phyloP scores from a whole-genome alignment of 257 asterid genomes.

The Petunia secreta region DNA sequence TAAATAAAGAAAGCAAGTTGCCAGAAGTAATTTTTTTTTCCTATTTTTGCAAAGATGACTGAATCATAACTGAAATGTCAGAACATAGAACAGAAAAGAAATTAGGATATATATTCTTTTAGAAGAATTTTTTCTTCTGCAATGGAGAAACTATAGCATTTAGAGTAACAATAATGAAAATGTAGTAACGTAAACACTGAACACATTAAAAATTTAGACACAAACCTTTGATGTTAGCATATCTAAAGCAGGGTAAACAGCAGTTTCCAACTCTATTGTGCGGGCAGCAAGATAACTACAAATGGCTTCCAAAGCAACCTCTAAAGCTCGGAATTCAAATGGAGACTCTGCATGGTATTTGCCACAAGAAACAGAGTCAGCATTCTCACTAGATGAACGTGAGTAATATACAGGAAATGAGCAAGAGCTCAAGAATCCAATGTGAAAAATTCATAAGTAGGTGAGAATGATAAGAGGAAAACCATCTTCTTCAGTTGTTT shows the following conservation, averaged over 20 bases:
- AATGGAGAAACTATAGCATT: conserved; percentile 8
- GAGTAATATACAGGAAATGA: conserved; percentile 8
- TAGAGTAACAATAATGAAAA: neutral
- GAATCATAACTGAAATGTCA: no score
- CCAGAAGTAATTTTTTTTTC: neutral
- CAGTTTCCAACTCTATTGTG: conserved; percentile 79
- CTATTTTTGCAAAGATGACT: no score
- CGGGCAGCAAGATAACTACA: conserved; percentile 89
- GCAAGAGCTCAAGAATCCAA: neutral
- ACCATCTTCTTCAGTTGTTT: conserved; percentile 87
- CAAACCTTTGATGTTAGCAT: conserved; percentile 89
- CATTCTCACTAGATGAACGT: neutral
- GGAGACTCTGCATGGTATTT: conserved; percentile 66
- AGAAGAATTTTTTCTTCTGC: no score
- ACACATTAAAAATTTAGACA: conserved; percentile 8
- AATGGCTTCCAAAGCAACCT: conserved; percentile 91
- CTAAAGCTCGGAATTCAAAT: conserved; percentile 89
- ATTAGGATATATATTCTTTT: no score
- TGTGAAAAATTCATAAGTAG: neutral
- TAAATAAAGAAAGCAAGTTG: neutral
- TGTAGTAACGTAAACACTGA: neutral
- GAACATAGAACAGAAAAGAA: no score
- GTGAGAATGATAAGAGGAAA: conserved; percentile 21
- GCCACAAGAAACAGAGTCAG: conserved; percentile 29
- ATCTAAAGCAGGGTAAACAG: conserved; percentile 91